Base-by-base conservation (phyloP, 2,329 filamentous ascomycete genomes). In the Exutisphaerella laricina region DNA sequence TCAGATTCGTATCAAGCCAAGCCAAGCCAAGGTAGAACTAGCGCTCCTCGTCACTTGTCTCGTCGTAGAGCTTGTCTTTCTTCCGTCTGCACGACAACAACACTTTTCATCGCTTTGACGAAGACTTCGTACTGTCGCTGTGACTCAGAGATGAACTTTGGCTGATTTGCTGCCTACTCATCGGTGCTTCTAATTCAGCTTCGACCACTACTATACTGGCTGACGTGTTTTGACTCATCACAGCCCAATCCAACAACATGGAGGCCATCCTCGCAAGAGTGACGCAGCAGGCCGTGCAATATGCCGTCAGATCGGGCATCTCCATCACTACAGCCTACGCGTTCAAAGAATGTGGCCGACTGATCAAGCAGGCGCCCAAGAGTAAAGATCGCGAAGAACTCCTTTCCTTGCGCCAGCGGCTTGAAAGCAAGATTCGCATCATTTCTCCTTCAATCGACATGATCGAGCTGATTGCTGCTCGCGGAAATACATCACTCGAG, bases 341-440 rank as follows among this genome's bases (percentile, higher is more conserved):
- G n/a, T 74, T 95, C 50, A 79, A 79, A 45, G 88, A 95, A 65
- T 88, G 85, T 44, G 80, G 83, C 1, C 79, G 84, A 30, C 70
- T 96, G 9, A 71, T 95, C 45, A 86, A 84, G 66, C 75, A 77
- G 70, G 82, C 79, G 29, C 81, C 92, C 10, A 80, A 88, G 55
- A 79, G 88, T 57, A 49, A 54, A 38, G 75, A 80, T 20, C 74
- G 84, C 37, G 77, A 84, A 46, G 85, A 95, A 62, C 73, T 97
- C 4, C 73, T 79, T 43, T 65, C 69, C 2, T 70, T 96, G 9
- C 88, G 94, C 59, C 73, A 79, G 40, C 77, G 83, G 1, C 73
- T 97, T 3, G 79, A 94, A 56, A 81, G 77, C 64, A 97, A 95
- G 64, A 95, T 97, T 57, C 84, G 87, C 80, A 87, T 95, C 52